Base-by-base conservation (phyloP, 345 rosid species). In the Carallia brachiata region DNA sequence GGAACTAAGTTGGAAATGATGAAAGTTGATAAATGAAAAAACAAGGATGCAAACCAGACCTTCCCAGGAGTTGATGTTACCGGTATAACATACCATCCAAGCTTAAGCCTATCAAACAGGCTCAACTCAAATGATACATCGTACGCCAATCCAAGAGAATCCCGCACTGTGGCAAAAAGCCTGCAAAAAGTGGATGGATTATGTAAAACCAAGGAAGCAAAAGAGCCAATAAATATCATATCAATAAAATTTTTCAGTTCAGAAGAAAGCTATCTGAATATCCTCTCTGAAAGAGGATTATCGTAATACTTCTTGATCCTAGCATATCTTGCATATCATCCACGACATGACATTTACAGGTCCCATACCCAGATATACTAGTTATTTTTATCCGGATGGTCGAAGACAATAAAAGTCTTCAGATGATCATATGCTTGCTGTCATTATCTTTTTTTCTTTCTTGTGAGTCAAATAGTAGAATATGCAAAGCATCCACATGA, bases 81-180 rank as follows among this genome's bases (percentile, higher is more conserved):
- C 69, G 97, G 89, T 77, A 96, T 80, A 75, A 96, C 99, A 86
- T 92, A 96, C 99, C 99, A 96, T 50, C 99, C 99, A 68, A 96
- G 98, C 62, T 89, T 86, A 68, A 96, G 90, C 80, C 95, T 88
- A 75, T 96, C 99, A 74, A 92, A 92, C 64, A 96, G 84, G 86
- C 90, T 92, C 68, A 96, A 84, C 84, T 96, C 99, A 72, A 96
- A 96, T 53, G 99, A 96, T 37, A 96, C 98, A 74, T 96, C 99
- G 63, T 96, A 96, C 62, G 98, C 92, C 81, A 96, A 84, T 74
- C 99, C 99, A 81, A 92, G 98, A 71, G 99, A 92, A 75, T 96
- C 98, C 71, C 98, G 76, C 36, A 96, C 99, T n/a, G 99, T 88
- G 52, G 99, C 92, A 80, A 96, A 96, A 76, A 96, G 98, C 89